phyloP scores from a whole-genome alignment of 768 basidiomycete genomes.

The Rhodotorula babjevae region DNA sequence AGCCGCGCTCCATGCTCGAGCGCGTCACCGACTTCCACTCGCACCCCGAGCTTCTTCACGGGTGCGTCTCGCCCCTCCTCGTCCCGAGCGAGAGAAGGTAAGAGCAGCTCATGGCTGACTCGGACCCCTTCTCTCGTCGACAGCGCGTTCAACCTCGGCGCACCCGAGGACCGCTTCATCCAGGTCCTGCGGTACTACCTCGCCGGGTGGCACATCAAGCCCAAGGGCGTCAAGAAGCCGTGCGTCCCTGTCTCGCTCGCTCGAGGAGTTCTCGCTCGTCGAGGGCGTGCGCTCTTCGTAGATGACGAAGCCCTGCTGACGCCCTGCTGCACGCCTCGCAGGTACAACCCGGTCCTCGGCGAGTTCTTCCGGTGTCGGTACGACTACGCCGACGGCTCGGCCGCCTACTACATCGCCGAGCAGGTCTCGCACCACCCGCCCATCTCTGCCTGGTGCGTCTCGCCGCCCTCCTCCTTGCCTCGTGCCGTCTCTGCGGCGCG shows the following conservation, averaged over 20 bases:
- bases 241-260: slow-evolving; percentile 49
- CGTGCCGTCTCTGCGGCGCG: no score
- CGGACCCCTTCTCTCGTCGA: background rate
- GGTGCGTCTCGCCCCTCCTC: slow-evolving; percentile 54
- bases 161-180: slow-evolving; percentile 85
- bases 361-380: slow-evolving; percentile 97
- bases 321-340: slow-evolving; percentile 45
- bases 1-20: slow-evolving; percentile 95
- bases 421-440: slow-evolving; percentile 97
- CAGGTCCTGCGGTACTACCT: slow-evolving; percentile 89
- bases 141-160: slow-evolving; percentile 72
- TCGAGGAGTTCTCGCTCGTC: no score
- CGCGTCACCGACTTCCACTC: slow-evolving; percentile 99
- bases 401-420: slow-evolving; percentile 92
- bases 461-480: background rate
- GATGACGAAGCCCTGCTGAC: no score
- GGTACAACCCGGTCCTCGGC: slow-evolving; percentile 93
- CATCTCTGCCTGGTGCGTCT: slow-evolving; percentile 49
- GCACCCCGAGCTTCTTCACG: slow-evolving; percentile 94
- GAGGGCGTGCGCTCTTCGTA: no score
- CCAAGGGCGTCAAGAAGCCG: slow-evolving; percentile 98
- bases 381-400: slow-evolving; percentile 83
- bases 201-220: slow-evolving; percentile 99
- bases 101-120: no score
- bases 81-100: background rate